These are phyloP conservation scores for Elsinoe australis DNA, from an alignment of 2,329 filamentous ascomycete species.

Conservation along the genomic window DNA sequence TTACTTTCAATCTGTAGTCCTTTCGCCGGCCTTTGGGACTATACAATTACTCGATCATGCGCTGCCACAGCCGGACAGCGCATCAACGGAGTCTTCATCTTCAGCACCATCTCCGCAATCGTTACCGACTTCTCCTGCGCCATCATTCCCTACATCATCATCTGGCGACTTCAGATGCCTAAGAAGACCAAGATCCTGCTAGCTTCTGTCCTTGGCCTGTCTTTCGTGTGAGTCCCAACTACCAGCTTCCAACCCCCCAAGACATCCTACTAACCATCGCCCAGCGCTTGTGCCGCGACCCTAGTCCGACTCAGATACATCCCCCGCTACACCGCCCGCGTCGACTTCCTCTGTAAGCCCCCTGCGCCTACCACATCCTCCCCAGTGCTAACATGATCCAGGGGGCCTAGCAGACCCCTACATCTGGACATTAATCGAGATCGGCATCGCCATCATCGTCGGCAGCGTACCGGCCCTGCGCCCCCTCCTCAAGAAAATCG, in stretches of 20 bases:
- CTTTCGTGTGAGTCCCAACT: constrained; percentile 24
- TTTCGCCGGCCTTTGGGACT: constrained; percentile 20
- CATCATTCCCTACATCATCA: constrained; percentile 30
- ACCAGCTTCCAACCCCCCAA: neutral
- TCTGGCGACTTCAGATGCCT: constrained; percentile 33
- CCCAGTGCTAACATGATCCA: neutral
- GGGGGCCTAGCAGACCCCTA: constrained; percentile 18
- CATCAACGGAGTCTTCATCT: constrained; percentile 17
- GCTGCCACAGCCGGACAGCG: constrained; percentile 9
- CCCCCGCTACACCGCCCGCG: constrained; percentile 28
- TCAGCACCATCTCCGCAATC: constrained; percentile 22
- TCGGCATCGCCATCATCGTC: constrained; percentile 19
- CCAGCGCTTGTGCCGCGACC: constrained; percentile 42
- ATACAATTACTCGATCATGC: constrained; percentile 7
- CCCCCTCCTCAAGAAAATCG: constrained; percentile 17
- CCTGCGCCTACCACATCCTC: neutral
- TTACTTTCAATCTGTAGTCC: constrained; percentile 18
- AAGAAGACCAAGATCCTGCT: constrained; percentile 29
- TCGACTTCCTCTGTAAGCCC: constrained; percentile 31
- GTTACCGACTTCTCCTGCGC: constrained; percentile 33
- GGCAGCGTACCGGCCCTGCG: constrained; percentile 19
- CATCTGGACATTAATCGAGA: constrained; percentile 20
- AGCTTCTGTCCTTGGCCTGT: constrained; percentile 30
- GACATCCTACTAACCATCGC: neutral
- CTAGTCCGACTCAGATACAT: constrained; percentile 37